Percentiles rank a stretch among this genome's conserved stretches.
Evolutionary conservation across 2,329 filamentous ascomycete species (phyloP).

Genomic region (Sporothrix brasiliensis): DNA sequence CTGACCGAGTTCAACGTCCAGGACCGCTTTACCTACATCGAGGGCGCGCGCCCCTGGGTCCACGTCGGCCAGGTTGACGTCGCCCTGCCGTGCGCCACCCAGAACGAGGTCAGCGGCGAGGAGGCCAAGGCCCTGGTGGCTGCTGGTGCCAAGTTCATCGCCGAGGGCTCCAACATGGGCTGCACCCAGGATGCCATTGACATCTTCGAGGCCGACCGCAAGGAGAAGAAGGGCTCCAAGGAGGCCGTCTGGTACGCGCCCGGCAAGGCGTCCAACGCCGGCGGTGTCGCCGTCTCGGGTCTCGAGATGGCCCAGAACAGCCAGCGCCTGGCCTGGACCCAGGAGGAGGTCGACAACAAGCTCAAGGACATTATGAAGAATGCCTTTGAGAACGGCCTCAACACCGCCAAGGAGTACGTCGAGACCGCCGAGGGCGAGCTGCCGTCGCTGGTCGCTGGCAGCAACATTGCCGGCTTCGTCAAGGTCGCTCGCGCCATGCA

Average conservation of each 20-base stretch:
- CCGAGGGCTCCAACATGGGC: constrained; percentile 98
- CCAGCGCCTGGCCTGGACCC: constrained; percentile 77
- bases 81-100: constrained; percentile 88
- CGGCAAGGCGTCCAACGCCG: constrained; percentile 95
- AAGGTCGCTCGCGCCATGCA: constrained; percentile 95
- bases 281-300: constrained; percentile 94
- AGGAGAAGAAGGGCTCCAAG: constrained; percentile 60
- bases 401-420: constrained; percentile 89
- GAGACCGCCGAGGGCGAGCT: constrained; percentile 76
- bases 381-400: constrained; percentile 85
- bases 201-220: constrained; percentile 79
- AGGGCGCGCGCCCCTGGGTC: constrained; percentile 85
- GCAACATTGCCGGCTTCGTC: constrained; percentile 96
- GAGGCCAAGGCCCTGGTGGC: constrained; percentile 83
- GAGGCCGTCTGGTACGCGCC: constrained; percentile 91
- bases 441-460: constrained; percentile 86
- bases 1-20: constrained; percentile 69
- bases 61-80: constrained; percentile 89
- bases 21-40: constrained; percentile 80
- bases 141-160: constrained; percentile 79
- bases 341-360: constrained; percentile 86
- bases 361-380: constrained; percentile 94
- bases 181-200: constrained; percentile 96
- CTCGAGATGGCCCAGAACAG: constrained; percentile 99
- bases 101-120: constrained; percentile 94